A percentile compares a stretch with the other conserved stretches of the same genome.
Evolutionary conservation across 345 rosid species (phyloP).

Genomic region (Hibiscus trionum): DNA sequence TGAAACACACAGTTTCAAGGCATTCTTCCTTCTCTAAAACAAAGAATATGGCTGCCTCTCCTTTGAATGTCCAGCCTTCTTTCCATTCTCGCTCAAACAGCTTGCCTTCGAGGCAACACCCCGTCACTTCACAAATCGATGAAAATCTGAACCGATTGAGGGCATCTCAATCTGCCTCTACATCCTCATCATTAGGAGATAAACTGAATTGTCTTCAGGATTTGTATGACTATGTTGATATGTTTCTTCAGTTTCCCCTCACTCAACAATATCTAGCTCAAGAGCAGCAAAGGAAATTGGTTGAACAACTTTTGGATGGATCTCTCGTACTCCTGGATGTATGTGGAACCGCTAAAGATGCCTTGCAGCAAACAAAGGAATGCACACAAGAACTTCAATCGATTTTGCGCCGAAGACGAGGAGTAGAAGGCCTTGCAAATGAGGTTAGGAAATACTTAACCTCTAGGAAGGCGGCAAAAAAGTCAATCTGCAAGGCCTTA

Average conservation of each 20-base stretch:
- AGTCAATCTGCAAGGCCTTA: slow-evolving; percentile 29
- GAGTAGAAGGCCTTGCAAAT: not conserved
- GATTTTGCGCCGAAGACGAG: slow-evolving; percentile 13
- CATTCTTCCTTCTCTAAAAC: not conserved
- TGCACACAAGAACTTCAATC: slow-evolving; percentile 12
- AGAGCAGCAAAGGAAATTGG: slow-evolving; percentile 6
- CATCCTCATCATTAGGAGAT: slow-evolving; percentile 16
- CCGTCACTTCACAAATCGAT: slow-evolving; percentile 21
- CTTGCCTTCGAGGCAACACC: slow-evolving; percentile 30
- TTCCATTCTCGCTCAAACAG: slow-evolving; percentile 37
- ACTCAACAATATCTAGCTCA: slow-evolving; percentile 22
- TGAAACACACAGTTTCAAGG: not conserved
- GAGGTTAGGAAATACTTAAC: slow-evolving; percentile 32
- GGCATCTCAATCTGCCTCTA: slow-evolving; percentile 14
- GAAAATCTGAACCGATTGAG: slow-evolving; percentile 26
- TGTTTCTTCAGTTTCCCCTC: slow-evolving; percentile 23
- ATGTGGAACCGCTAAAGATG: slow-evolving; percentile 18
- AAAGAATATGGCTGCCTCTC: slow-evolving; percentile 3
- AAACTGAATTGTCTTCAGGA: slow-evolving; percentile 24
- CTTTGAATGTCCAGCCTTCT: slow-evolving; percentile 2
- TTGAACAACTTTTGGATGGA: slow-evolving; percentile 25
- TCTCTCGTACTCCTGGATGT: slow-evolving; percentile 24
- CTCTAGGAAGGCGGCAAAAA: slow-evolving; percentile 36
- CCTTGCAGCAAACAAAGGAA: slow-evolving; percentile 12
- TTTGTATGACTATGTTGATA: slow-evolving; percentile 24